Evolutionary conservation across 495 filamentous ascomycete species (phyloP), one percentile per base, ranked within the genome.

Genomic region (Neurospora sp.): DNA sequence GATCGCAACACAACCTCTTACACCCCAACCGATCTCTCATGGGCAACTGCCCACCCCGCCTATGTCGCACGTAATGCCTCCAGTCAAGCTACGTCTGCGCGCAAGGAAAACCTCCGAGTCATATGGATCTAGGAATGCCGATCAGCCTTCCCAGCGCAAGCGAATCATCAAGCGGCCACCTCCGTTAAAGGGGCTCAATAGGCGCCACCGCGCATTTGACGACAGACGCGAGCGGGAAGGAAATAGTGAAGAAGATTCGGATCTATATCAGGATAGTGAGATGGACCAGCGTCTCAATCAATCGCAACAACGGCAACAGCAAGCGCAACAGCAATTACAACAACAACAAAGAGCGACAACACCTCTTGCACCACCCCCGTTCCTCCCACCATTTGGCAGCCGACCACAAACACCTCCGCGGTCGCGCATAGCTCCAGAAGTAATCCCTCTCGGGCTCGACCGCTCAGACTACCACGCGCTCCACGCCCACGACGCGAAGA

Each of bases 321-420:
- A 59, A 28, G 34, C 5, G 72, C 74, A 62, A 59, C 21, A 69
- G 28, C 17, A 54, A 70, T 28, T 9, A 71, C 24, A 43, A 72
- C n/a, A 72, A 75, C 21, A 72, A 75, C 21, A 43, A 36, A 8
- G 54, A 66, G 54, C 28, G 15, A 66, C 28, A 15, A 66, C 54
- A 17, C 54, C 54, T 66, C 28, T 34, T n/a, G 73, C 77, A 39
- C 74, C 78, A 45, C 66, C 71, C 10, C 73, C 76, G 10, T 70
- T 75, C 28, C 39, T 75, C n/a, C 74, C 76, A 71, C 76, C 82
- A 34, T 77, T 34, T 9, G 54, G 54, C 54, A 66, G 28, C 15
- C 54, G 83, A 72, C 88, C 89, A 42, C 87, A 87, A 36, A 94
- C 92, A 24, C 92, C 92, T 0, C 92, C 92, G 78, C 89, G 91